A percentile compares a stretch with the other conserved stretches of the same genome.
phyloP scores from a whole-genome alignment of 2,329 filamentous ascomycete genomes.

The Botrytis pseudocinerea region DNA sequence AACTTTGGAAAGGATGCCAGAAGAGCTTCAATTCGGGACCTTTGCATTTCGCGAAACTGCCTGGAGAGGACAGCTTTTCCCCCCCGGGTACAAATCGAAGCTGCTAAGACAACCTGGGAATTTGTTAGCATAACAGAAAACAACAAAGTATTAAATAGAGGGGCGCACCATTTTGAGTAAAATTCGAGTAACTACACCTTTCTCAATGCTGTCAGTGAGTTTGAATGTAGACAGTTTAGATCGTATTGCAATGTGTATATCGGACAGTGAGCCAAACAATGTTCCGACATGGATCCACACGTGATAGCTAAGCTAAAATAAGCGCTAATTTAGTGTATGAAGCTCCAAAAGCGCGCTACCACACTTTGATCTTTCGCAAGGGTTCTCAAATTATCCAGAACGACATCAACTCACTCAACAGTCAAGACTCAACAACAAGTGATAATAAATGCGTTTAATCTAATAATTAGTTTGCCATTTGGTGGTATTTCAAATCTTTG shows the following conservation, averaged over 20 bases:
- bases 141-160: not conserved
- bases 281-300: constrained; percentile 22
- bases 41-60: constrained; percentile 96
- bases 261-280: constrained; percentile 20
- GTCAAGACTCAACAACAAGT: not conserved
- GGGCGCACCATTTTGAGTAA: constrained; percentile 30
- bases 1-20: constrained; percentile 98
- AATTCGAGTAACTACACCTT: constrained; percentile 5
- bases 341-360: constrained; percentile 14
- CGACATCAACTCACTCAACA: not conserved
- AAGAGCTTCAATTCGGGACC: constrained; percentile 93
- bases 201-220: constrained; percentile 20
- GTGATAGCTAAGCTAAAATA: not conserved
- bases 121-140: constrained; percentile 27
- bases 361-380: not conserved
- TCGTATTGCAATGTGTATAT: constrained; percentile 22
- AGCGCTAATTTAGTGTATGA: not conserved
- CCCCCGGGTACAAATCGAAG: constrained; percentile 97
- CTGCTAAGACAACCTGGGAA: constrained; percentile 88
- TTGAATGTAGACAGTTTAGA: constrained; percentile 23
- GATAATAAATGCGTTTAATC: not conserved
- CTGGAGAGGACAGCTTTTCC: constrained; percentile 98
- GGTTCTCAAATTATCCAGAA: not conserved
- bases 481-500: not conserved
- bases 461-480: not conserved